Conservation (phyloP, 1,139 yeast genomes). For the Lizanozyma gosingica region DNA sequence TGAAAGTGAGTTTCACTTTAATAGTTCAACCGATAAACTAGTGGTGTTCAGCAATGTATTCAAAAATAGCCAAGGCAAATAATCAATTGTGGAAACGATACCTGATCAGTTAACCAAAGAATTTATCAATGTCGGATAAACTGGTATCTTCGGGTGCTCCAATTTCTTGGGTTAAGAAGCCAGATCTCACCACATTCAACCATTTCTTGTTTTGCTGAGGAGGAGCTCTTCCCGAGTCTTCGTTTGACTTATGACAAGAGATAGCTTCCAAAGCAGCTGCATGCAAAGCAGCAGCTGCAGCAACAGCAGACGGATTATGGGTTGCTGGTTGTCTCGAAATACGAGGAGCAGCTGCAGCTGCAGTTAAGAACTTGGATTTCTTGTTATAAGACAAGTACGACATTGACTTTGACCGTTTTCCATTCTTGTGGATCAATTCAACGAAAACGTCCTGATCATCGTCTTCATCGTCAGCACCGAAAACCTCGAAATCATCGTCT, state of each 20-base stretch:
- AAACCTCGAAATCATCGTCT: constrained; percentile 37
- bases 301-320: constrained; percentile 55
- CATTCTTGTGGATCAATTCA: constrained; percentile 25
- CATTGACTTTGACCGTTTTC: constrained; percentile 58
- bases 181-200: constrained; percentile 64
- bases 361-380: constrained; percentile 51
- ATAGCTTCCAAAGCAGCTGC: constrained; percentile 59
- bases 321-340: constrained; percentile 54
- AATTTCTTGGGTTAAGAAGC: constrained; percentile 66
- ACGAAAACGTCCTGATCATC: constrained; percentile 12
- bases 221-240: constrained; percentile 1
- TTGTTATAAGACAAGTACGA: constrained; percentile 42
- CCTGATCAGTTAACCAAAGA: not conserved
- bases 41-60: no score
- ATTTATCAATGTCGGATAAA: constrained; percentile 54
- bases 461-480: constrained; percentile 24
- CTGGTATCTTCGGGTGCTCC: constrained; percentile 71
- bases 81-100: no score
- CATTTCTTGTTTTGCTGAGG: constrained; percentile 41
- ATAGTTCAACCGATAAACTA: no score
- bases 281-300: constrained; percentile 67
- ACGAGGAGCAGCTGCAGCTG: constrained; percentile 78
- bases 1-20: no score
- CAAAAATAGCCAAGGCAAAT: no score
- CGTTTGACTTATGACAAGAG: constrained; percentile 10